Percentiles rank a stretch among this genome's conserved stretches.
Conservation (phyloP, 2,329 filamentous ascomycete genomes). For the Exophiala phaeomuriformis region DNA sequence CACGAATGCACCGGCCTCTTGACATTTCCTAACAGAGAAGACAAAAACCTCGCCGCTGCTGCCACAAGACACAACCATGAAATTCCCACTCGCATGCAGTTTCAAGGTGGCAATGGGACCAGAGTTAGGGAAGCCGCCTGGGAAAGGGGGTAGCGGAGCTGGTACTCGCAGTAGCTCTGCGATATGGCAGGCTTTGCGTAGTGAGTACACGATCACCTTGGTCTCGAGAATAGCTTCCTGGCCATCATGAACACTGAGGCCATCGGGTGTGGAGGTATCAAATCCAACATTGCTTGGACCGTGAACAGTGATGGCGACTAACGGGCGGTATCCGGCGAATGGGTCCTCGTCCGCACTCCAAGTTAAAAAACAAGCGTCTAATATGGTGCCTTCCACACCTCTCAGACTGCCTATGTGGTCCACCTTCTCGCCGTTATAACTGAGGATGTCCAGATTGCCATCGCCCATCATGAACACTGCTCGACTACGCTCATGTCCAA, state of each 20-base stretch:
- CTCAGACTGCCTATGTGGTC: slow-evolving; percentile 64
- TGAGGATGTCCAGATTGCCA: slow-evolving; percentile 68
- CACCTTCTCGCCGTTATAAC: slow-evolving; percentile 63
- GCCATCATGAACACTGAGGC: not conserved
- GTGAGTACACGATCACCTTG: slow-evolving; percentile 78
- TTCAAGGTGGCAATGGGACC: slow-evolving; percentile 59
- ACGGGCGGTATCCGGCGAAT: slow-evolving; percentile 53
- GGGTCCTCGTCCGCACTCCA: slow-evolving; percentile 53
- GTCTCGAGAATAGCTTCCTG: slow-evolving; percentile 63
- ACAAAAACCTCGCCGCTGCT: slow-evolving; percentile 81
- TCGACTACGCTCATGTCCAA: slow-evolving; percentile 33
- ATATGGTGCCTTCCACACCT: slow-evolving; percentile 70
- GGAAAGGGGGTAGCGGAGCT: slow-evolving; percentile 31
- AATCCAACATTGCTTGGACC: slow-evolving; percentile 51
- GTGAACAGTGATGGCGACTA: slow-evolving; percentile 74
- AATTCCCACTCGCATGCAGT: slow-evolving; percentile 64
- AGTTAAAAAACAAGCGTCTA: slow-evolving; percentile 74
- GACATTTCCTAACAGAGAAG: slow-evolving; percentile 44
- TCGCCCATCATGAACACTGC: slow-evolving; percentile 77
- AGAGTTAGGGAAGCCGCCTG: not conserved
- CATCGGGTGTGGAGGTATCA: slow-evolving; percentile 24
- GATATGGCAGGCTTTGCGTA: slow-evolving; percentile 65
- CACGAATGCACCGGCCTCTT: slow-evolving; percentile 38
- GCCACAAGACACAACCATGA: slow-evolving; percentile 68
- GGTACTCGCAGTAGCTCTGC: slow-evolving; percentile 67